phyloP scores from a whole-genome alignment of 345 rosid species.

The Gossypium raimondii region DNA sequence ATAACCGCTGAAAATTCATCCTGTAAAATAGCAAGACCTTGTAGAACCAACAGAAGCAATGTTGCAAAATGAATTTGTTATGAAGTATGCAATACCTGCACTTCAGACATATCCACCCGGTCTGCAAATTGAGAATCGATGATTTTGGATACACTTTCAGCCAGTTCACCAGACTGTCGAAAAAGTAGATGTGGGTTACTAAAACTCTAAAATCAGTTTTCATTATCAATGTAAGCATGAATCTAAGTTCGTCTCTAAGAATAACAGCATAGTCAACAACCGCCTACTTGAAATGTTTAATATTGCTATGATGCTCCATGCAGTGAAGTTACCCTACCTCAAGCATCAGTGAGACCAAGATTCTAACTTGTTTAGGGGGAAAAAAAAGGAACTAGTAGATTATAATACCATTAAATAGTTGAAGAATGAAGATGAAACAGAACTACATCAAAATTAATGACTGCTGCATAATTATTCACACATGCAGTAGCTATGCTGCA shows the following conservation, averaged over 20 bases:
- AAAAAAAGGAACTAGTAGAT: background rate
- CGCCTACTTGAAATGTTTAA: background rate
- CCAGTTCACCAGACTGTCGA: constrained; percentile 82
- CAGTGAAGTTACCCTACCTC: constrained; percentile 4
- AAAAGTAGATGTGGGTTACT: constrained; percentile 28
- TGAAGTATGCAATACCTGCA: constrained; percentile 55
- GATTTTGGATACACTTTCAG: constrained; percentile 89
- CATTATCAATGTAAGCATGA: background rate
- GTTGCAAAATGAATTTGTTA: constrained; percentile 8
- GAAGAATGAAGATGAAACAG: background rate
- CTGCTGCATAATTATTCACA: background rate
- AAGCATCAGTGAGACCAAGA: background rate
- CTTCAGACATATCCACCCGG: constrained; percentile 84
- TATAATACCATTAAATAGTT: background rate
- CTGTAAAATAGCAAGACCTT: constrained; percentile 40
- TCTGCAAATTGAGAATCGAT: constrained; percentile 81
- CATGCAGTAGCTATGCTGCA: background rate
- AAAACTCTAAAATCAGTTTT: constrained; percentile 5
- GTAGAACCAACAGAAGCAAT: constrained; percentile 21
- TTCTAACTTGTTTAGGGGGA: background rate
- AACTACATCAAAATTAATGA: constrained; percentile 2
- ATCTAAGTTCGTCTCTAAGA: background rate
- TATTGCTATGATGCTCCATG: background rate
- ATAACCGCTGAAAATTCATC: constrained; percentile 95
- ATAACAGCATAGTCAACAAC: background rate